These are phyloP conservation scores for Monilinia fructigena DNA, from an alignment of 2,329 filamentous ascomycete species.

Conservation along the genomic window DNA sequence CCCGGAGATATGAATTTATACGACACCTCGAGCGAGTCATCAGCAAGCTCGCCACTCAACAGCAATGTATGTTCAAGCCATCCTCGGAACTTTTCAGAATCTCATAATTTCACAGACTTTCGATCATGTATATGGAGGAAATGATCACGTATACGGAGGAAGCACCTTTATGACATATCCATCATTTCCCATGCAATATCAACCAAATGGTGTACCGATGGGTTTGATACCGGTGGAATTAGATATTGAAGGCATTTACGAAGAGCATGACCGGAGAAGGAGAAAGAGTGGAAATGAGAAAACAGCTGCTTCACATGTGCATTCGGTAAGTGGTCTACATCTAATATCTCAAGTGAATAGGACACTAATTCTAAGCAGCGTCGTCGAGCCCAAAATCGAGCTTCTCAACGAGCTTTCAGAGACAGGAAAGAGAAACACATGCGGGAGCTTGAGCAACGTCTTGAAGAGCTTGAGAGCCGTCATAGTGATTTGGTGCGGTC, in stretches of 20 bases:
- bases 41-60: slow-evolving; percentile 38
- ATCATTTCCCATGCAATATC: slow-evolving; percentile 37
- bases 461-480: slow-evolving; percentile 53
- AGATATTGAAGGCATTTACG: slow-evolving; percentile 40
- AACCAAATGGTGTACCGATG: slow-evolving; percentile 32
- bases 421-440: slow-evolving; percentile 65
- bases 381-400: slow-evolving; percentile 59
- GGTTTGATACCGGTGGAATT: slow-evolving; percentile 40
- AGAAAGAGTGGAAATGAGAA: slow-evolving; percentile 38
- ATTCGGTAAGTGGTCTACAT: slow-evolving; percentile 35
- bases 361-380: slow-evolving; percentile 43
- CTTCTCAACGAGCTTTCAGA: slow-evolving; percentile 60
- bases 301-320: slow-evolving; percentile 39
- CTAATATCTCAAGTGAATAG: background rate
- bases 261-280: slow-evolving; percentile 39
- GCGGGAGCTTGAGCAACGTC: slow-evolving; percentile 58
- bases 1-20: slow-evolving; percentile 36
- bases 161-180: slow-evolving; percentile 36
- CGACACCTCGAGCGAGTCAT: slow-evolving; percentile 40
- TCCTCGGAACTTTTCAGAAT: background rate
- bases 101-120: slow-evolving; percentile 25
- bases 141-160: slow-evolving; percentile 34
- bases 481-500: slow-evolving; percentile 56
- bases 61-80: slow-evolving; percentile 32
- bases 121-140: slow-evolving; percentile 28